Base-by-base conservation (phyloP, 805 yeast genomes). In the Myxozyma udenii region DNA sequence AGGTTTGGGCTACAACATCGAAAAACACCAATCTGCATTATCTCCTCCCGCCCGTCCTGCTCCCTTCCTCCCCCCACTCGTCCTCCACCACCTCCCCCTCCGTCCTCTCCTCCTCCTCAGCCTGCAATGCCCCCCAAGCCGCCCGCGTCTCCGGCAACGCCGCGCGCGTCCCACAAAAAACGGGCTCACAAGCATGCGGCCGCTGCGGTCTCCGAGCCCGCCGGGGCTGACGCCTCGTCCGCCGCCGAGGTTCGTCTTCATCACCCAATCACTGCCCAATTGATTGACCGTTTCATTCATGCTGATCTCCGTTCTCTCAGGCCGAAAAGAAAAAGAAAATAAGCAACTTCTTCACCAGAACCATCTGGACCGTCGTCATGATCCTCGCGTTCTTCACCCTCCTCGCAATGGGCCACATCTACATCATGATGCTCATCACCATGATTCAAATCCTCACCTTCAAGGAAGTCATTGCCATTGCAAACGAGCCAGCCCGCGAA, bases 281-380 rank as follows among this genome's bases (percentile, higher is more conserved):
- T n/a, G n/a, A n/a, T n/a, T n/a, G n/a, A n/a, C n/a, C n/a, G n/a
- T n/a, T n/a, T n/a, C n/a, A n/a, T n/a, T n/a, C n/a, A n/a, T n/a
- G n/a, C n/a, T n/a, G n/a, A n/a, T n/a, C n/a, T n/a, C n/a, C n/a
- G n/a, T n/a, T n/a, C n/a, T n/a, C n/a, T 14, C 41, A 58, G 61
- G 72, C 71, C 57, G 84, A 79, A 57, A 67, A 64, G 37, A 85
- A 81, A 58, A 79, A 78, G 71, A 87, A 87, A 71, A 84, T 83
- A 61, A 90, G 83, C 70, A 85, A 90, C 39, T 89, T 93, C 64
- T 67, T 89, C 42, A 87, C 89, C 23, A 80, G 98, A 61, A 84
- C 98, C 2, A 74, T 86, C 43, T 93, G 98, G 98, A 86, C 97
- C 0, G 69, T 93, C 62, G 88, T 93, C 16, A 90, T 93, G 97